Evolutionary conservation across 768 basidiomycete genomes (phyloP).

Genomic region (Neoboletus brunneissimus): DNA sequence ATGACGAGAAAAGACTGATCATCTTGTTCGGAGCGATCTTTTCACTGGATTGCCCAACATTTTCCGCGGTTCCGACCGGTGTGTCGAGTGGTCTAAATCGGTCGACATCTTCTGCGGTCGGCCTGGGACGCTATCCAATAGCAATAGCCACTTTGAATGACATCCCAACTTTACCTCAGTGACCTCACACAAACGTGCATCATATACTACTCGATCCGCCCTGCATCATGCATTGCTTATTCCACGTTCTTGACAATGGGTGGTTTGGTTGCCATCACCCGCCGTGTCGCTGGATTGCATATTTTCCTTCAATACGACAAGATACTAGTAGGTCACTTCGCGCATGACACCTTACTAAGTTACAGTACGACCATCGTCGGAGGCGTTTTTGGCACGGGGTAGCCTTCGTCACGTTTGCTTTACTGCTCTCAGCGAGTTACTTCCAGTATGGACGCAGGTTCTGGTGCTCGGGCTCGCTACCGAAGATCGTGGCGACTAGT

Average conservation of each 20-base stretch:
- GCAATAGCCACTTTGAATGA: constrained; percentile 1
- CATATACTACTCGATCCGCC: constrained; percentile 7
- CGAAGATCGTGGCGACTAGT: background rate
- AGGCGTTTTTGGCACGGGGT: constrained; percentile 1
- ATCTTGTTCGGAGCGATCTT: background rate
- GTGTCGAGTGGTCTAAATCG: background rate
- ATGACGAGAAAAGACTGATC: constrained; percentile 71
- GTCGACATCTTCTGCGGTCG: background rate
- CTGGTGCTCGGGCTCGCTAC: background rate
- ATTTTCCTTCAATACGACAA: constrained; percentile 7
- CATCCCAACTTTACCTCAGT: constrained; percentile 1
- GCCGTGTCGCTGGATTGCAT: constrained; percentile 4
- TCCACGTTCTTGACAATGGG: constrained; percentile 4
- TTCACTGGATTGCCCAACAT: constrained; percentile 77
- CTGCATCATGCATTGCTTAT: background rate
- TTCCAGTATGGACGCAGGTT: constrained; percentile 12
- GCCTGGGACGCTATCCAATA: background rate
- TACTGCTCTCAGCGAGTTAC: constrained; percentile 15
- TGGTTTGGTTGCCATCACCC: background rate
- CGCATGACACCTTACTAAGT: background rate
- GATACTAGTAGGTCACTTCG: background rate
- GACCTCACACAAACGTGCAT: constrained; percentile 17
- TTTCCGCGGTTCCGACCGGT: constrained; percentile 37
- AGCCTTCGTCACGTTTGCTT: constrained; percentile 13
- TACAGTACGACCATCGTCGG: background rate